phyloP scores from a whole-genome alignment of 495 filamentous ascomycete species.

The Neurospora intermedia region DNA sequence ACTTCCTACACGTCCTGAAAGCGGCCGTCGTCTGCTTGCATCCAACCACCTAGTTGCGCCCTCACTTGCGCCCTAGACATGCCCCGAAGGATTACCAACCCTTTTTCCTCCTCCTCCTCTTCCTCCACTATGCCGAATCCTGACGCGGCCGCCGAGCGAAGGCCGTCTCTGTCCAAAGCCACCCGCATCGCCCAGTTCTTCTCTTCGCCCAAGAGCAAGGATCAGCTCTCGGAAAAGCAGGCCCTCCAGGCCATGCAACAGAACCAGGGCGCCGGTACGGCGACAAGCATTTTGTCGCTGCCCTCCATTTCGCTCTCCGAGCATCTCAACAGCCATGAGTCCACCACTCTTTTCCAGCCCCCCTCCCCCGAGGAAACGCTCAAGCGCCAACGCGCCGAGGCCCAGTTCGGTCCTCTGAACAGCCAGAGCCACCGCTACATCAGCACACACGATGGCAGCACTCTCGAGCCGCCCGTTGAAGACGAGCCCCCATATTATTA shows the following conservation, averaged over 20 bases:
- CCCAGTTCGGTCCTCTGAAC: constrained; percentile 84
- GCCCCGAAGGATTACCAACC: constrained; percentile 42
- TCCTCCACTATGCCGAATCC: constrained; percentile 24
- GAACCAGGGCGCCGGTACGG: constrained; percentile 49
- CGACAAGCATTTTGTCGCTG: constrained; percentile 58
- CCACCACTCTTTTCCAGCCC: constrained; percentile 81
- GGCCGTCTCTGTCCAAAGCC: constrained; percentile 47
- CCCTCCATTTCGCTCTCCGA: constrained; percentile 90
- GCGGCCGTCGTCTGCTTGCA: not conserved
- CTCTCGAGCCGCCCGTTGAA: constrained; percentile 72
- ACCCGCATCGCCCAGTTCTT: constrained; percentile 52
- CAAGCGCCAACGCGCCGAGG: constrained; percentile 63
- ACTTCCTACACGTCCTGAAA: not conserved
- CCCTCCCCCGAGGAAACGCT: constrained; percentile 78
- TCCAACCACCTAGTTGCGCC: not conserved
- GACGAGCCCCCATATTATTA: constrained; percentile 97
- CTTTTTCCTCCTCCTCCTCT: constrained; percentile 19
- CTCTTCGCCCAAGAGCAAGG: constrained; percentile 59
- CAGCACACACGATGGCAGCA: constrained; percentile 63
- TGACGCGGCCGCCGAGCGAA: constrained; percentile 32
- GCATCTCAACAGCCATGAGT: constrained; percentile 56
- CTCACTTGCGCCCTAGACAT: constrained; percentile 21
- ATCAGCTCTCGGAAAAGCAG: constrained; percentile 40
- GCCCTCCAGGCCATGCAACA: constrained; percentile 54
- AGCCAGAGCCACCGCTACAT: constrained; percentile 73